Evolutionary conservation across 2,329 filamentous ascomycete species (phyloP).

Genomic region (Taxawa tesnikishii): DNA sequence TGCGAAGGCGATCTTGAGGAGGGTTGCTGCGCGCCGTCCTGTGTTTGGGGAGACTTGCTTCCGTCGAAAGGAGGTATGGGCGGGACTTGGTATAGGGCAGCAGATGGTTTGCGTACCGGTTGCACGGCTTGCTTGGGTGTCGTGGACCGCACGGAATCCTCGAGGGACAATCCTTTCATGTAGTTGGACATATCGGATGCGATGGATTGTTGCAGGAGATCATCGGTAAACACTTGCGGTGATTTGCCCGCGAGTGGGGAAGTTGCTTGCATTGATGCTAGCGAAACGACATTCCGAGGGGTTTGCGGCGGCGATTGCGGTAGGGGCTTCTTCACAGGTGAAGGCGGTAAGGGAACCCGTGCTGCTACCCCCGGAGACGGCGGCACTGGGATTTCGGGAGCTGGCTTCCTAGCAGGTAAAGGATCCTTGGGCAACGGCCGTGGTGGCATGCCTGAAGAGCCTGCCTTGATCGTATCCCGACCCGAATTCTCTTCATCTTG

Average conservation of each 20-base stretch:
- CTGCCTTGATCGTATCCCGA: slow-evolving; percentile 5
- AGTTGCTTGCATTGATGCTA: slow-evolving; percentile 12
- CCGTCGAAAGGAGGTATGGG: slow-evolving; percentile 3
- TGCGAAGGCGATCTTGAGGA: slow-evolving; percentile 12
- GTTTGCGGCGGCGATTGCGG: slow-evolving; percentile 22
- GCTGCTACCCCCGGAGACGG: slow-evolving; percentile 27
- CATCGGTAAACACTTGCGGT: slow-evolving; percentile 25
- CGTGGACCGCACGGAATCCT: slow-evolving; percentile 13
- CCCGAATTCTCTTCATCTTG: slow-evolving; percentile 7
- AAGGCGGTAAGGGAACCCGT: slow-evolving; percentile 31
- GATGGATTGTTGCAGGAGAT: slow-evolving; percentile 36
- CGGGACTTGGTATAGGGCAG: neutral
- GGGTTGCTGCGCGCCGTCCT: neutral
- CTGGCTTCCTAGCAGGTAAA: slow-evolving; percentile 29
- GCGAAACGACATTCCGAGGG: slow-evolving; percentile 15
- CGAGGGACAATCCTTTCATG: slow-evolving; percentile 20
- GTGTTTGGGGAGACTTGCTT: slow-evolving; percentile 1
- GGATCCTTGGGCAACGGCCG: slow-evolving; percentile 24
- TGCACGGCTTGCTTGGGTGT: slow-evolving; percentile 8
- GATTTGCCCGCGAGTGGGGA: slow-evolving; percentile 18
- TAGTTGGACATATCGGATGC: slow-evolving; percentile 29
- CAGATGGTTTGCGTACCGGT: neutral
- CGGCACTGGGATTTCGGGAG: slow-evolving; percentile 17
- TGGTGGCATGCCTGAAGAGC: slow-evolving; percentile 14
- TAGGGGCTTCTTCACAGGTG: slow-evolving; percentile 29